A percentile compares a stretch with the other conserved stretches of the same genome.
Conservation (phyloP, 805 yeast species). For the Saccharomyces mikatae region DNA sequence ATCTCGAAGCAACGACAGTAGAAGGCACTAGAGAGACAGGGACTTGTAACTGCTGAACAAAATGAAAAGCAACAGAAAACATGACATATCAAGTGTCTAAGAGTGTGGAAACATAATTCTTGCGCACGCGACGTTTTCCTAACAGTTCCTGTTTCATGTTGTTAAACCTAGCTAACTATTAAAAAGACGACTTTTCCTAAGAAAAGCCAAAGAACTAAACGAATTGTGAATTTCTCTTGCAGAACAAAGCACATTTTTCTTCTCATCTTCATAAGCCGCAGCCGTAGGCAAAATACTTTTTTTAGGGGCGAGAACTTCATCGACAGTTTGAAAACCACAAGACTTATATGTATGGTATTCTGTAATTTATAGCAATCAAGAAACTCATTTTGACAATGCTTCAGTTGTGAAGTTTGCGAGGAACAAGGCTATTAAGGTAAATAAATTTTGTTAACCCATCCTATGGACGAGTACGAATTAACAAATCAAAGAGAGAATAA, state of each 20-base stretch:
- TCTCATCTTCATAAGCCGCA: neutral
- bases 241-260: neutral
- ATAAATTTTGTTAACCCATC: neutral
- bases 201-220: neutral
- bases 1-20: slow-evolving; percentile 25
- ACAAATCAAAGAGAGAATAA: neutral
- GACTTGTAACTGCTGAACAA: slow-evolving; percentile 29
- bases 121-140: neutral
- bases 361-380: neutral
- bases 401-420: neutral
- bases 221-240: neutral
- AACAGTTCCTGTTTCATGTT: neutral
- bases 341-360: neutral
- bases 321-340: neutral
- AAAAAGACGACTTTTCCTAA: neutral
- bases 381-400: neutral
- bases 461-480: neutral
- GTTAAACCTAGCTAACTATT: neutral
- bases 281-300: neutral
- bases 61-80: neutral
- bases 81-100: neutral
- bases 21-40: slow-evolving; percentile 25
- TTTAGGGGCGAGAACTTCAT: neutral
- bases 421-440: neutral
- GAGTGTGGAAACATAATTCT: neutral